Conservation (phyloP, 768 basidiomycete species). For the Rubroboletus satanas region DNA sequence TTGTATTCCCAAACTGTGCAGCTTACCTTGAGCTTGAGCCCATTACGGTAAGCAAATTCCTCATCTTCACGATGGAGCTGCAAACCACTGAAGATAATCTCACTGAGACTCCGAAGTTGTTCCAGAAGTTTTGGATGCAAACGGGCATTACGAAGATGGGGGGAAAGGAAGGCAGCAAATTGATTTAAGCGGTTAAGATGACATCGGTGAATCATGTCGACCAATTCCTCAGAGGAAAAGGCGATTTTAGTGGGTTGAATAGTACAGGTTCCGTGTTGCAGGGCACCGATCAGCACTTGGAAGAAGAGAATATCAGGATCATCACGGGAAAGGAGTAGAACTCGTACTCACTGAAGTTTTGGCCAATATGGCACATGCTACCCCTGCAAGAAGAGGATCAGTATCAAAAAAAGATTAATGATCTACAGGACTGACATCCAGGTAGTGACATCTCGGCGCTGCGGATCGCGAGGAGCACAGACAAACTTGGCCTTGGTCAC, state of each 20-base stretch:
- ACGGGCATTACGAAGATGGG: constrained; percentile 58
- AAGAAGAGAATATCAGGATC: constrained; percentile 14
- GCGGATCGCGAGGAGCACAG: constrained; percentile 44
- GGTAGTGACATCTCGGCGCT: constrained; percentile 62
- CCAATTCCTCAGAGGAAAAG: constrained; percentile 65
- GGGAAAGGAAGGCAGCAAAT: constrained; percentile 65
- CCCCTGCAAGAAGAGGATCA: constrained; percentile 51
- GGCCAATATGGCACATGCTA: constrained; percentile 80
- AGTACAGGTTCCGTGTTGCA: constrained; percentile 71
- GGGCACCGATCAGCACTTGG: constrained; percentile 60
- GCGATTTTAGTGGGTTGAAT: constrained; percentile 64
- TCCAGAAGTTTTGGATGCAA: constrained; percentile 57
- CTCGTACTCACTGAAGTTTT: constrained; percentile 61
- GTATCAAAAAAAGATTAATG: constrained; percentile 19
- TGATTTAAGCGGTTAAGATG: constrained; percentile 73
- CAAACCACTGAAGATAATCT: constrained; percentile 65
- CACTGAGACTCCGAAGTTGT: constrained; percentile 52
- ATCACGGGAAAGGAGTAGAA: constrained; percentile 18
- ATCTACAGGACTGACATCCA: constrained; percentile 57
- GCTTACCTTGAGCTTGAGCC: constrained; percentile 60
- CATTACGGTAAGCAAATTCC: constrained; percentile 62
- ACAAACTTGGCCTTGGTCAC: constrained; percentile 57
- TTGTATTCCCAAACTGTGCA: constrained; percentile 11
- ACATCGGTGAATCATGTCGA: constrained; percentile 65
- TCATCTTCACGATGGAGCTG: constrained; percentile 65